Base-by-base conservation (phyloP, 2,329 filamentous ascomycete species). In the Fusarium sarcochroum region DNA sequence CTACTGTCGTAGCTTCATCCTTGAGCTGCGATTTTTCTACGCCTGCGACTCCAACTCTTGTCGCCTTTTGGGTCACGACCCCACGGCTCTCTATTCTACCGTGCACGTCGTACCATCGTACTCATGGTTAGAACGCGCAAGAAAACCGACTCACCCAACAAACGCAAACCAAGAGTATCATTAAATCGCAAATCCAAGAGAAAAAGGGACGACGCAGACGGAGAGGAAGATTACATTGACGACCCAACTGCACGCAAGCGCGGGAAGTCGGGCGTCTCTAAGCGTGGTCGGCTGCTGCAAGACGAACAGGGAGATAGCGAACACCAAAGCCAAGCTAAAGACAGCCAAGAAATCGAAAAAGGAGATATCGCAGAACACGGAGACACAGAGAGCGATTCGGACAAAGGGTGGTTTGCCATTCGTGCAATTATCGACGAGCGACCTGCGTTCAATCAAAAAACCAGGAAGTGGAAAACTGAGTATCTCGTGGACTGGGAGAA, bases 401-500 rank as follows among this genome's bases (percentile, higher is more conserved):
- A n/a, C n/a, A n/a, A n/a, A n/a, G n/a, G n/a, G 35, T 82, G 79
- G 79, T 81, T 56, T 30, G 63, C 47, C 14, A 78, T 82, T 59
- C 73, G 63, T n/a, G 66, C 65, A 13, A 80, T 82, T 27, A 51
- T 82, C 46, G 73, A 77, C 46, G 79, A 82, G 69, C 75, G 58
- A 35, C 50, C 11, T 17, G 15, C 21, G 15, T 30, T 11, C 10
- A 13, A 7, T 14, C n/a, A 14, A 11, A 27, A 13, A 50, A 65
- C 37, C n/a, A n/a, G n/a, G n/a, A 69, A 30, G 10, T 30, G 27
- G 27, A 10, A 30, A 11, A 74, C 15, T 68, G 10, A 80, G 56
- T 82, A 80, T 44, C 63, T 81, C 18, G 76, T 83, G 15, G 76
- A 80, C 56, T 83, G 80, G 80, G 78, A 78, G 52, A 73, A 77